Conservation (phyloP, 192 early-diverging fungal genomes). For the Entomortierella chlamydospora region DNA sequence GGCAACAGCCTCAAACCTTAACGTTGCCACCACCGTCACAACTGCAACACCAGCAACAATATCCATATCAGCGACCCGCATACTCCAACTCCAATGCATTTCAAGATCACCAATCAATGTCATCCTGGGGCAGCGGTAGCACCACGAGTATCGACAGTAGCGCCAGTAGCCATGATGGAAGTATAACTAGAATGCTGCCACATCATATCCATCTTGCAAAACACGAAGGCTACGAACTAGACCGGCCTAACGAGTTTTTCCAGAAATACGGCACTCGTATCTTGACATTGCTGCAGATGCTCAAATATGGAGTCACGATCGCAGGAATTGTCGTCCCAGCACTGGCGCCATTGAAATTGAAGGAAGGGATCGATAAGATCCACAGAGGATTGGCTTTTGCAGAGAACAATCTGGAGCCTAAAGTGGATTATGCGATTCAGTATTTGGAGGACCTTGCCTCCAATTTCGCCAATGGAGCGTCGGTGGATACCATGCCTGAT, state of each 20-base stretch:
- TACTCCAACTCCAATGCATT: neutral
- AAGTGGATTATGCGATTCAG: conserved; percentile 30
- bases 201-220: conserved; percentile 36
- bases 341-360: conserved; percentile 1
- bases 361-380: conserved; percentile 17
- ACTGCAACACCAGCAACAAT: neutral
- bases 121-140: neutral
- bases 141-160: neutral
- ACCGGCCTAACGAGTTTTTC: conserved; percentile 37
- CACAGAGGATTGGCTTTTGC: neutral
- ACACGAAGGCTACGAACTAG: conserved; percentile 39
- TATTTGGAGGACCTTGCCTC: conserved; percentile 12
- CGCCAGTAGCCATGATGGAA: neutral
- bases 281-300: conserved; percentile 29
- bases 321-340: conserved; percentile 31
- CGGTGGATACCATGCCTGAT: neutral
- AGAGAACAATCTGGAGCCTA: conserved; percentile 13
- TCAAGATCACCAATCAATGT: neutral
- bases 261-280: conserved; percentile 26
- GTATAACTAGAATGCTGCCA: neutral
- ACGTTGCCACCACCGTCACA: too few species aligned
- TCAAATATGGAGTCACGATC: conserved; percentile 24
- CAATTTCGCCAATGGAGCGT: neutral
- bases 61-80: neutral
- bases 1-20: neutral